Percentiles rank a stretch among this genome's conserved stretches.
These are phyloP conservation scores for Amanita phalloides DNA, from an alignment of 768 basidiomycete species.

Conservation along the genomic window DNA sequence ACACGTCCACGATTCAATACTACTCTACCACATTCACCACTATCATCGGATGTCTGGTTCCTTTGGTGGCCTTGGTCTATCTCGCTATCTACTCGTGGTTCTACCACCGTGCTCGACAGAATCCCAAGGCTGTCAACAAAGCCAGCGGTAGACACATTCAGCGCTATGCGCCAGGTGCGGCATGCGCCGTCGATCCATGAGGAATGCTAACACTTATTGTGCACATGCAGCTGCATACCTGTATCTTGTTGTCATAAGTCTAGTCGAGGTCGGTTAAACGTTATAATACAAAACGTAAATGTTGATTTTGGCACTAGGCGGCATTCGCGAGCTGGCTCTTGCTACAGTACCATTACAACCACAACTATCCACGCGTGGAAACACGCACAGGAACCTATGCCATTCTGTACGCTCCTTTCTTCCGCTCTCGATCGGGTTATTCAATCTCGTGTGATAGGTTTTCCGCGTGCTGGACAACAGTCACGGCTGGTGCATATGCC, in stretches of 20 bases:
- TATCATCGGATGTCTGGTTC: conserved; percentile 23
- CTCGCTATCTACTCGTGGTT: conserved; percentile 39
- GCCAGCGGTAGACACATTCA: conserved; percentile 32
- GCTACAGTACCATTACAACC: conserved; percentile 41
- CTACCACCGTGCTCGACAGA: conserved; percentile 31
- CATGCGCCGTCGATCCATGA: not conserved
- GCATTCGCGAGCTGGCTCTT: conserved; percentile 50
- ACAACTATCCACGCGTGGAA: conserved; percentile 37
- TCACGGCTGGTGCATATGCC: conserved; percentile 41
- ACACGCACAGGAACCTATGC: conserved; percentile 34
- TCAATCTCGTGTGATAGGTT: conserved; percentile 27
- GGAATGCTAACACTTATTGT: conserved; percentile 9
- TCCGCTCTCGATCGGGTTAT: not conserved
- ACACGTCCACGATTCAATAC: conserved; percentile 14
- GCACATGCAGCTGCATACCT: conserved; percentile 33
- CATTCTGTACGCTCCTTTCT: conserved; percentile 29
- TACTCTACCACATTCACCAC: conserved; percentile 24
- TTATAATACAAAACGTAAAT: not conserved
- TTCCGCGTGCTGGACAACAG: conserved; percentile 47
- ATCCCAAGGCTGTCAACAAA: conserved; percentile 41
- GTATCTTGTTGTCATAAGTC: conserved; percentile 36
- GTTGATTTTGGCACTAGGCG: conserved; percentile 17
- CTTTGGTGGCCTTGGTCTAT: conserved; percentile 32
- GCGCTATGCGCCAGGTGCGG: conserved; percentile 43
- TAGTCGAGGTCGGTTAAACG: conserved; percentile 29